Conservation (phyloP, 805 yeast species). For the Metschnikowia bowlesiae region DNA sequence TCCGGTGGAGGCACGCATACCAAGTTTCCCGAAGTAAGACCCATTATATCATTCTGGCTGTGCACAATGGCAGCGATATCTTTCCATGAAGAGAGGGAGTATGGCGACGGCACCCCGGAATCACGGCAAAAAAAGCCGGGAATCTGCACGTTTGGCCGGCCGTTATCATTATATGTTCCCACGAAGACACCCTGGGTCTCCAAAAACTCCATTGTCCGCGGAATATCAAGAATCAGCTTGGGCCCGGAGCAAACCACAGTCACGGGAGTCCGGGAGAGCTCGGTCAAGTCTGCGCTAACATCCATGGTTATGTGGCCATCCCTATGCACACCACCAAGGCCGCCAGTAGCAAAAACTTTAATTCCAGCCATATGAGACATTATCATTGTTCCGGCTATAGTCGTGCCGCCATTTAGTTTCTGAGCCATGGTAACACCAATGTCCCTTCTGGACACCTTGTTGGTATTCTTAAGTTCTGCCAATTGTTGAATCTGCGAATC, state of each 20-base stretch:
- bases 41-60: slow-evolving; percentile 40
- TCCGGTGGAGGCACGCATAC: slow-evolving; percentile 82
- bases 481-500: slow-evolving; percentile 45
- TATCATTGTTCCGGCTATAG: slow-evolving; percentile 86
- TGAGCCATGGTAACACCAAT: slow-evolving; percentile 66
- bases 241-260: slow-evolving; percentile 94
- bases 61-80: slow-evolving; percentile 64
- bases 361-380: slow-evolving; percentile 72
- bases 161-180: slow-evolving; percentile 54
- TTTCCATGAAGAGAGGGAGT: slow-evolving; percentile 45
- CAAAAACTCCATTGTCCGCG: slow-evolving; percentile 74
- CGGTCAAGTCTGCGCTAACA: slow-evolving; percentile 83
- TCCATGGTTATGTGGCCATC: slow-evolving; percentile 75
- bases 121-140: slow-evolving; percentile 84
- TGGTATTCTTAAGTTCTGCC: slow-evolving; percentile 38
- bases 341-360: slow-evolving; percentile 87
- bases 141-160: slow-evolving; percentile 40
- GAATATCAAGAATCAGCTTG: slow-evolving; percentile 77
- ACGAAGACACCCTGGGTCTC: slow-evolving; percentile 92
- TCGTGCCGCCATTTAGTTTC: slow-evolving; percentile 75
- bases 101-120: slow-evolving; percentile 71
- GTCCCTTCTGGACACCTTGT: slow-evolving; percentile 78
- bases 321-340: slow-evolving; percentile 87
- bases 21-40: slow-evolving; percentile 61
- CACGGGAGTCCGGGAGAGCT: slow-evolving; percentile 75